These are phyloP conservation scores for Allodekkera sacchari DNA, from an alignment of 805 yeast species.

Conservation along the genomic window DNA sequence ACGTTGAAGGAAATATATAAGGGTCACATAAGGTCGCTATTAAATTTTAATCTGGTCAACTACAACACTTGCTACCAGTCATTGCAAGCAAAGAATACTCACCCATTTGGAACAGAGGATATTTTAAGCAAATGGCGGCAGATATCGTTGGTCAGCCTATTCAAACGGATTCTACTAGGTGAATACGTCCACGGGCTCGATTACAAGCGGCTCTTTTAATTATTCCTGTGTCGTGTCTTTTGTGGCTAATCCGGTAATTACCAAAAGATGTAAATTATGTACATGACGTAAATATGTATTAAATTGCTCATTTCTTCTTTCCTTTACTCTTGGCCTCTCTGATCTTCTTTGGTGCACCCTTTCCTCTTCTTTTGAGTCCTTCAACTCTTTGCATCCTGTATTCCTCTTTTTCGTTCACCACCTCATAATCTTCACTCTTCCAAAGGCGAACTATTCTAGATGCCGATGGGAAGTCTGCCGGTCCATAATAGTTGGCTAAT, in stretches of 20 bases:
- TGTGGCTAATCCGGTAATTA: not conserved
- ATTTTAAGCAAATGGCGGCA: constrained; percentile 20
- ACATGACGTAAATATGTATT: not conserved
- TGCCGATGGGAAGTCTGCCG: constrained; percentile 60
- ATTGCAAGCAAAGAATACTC: constrained; percentile 1
- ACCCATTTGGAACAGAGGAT: constrained; percentile 6
- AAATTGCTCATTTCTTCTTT: constrained; percentile 28
- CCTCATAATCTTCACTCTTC: constrained; percentile 24
- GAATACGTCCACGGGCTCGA: constrained; percentile 21
- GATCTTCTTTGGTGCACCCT: constrained; percentile 80
- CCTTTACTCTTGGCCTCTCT: constrained; percentile 34
- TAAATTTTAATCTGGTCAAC: constrained; percentile 21
- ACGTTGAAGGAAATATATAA: constrained; percentile 17
- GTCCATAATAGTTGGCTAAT: constrained; percentile 67
- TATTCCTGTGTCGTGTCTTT: constrained; percentile 4
- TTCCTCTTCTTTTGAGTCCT: constrained; percentile 73
- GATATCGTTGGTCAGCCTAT: constrained; percentile 13
- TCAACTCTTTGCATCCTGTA: constrained; percentile 59
- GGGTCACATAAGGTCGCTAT: constrained; percentile 23
- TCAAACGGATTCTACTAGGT: constrained; percentile 19
- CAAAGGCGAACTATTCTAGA: constrained; percentile 18
- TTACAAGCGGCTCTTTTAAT: constrained; percentile 24
- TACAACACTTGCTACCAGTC: constrained; percentile 8
- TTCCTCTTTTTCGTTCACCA: constrained; percentile 61
- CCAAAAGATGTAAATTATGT: not conserved